Evolutionary conservation across 345 rosid genomes (phyloP), one percentile per base, ranked within the genome.

Genomic region (Hirschfeldia incana): DNA sequence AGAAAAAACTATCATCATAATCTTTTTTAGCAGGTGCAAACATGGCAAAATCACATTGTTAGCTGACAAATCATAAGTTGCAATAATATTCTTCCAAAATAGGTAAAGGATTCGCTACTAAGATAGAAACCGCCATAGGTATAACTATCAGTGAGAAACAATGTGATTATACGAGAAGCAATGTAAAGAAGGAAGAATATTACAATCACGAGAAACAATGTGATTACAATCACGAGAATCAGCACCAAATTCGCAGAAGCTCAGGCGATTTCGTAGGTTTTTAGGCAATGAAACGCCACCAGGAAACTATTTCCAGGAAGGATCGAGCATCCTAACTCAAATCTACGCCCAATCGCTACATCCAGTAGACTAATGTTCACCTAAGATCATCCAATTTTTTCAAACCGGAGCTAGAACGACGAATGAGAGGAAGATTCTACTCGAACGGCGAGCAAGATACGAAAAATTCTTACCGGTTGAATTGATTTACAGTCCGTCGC

Each of bases 371-470:
- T 21, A 39, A 42, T 29, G 28, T 53, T 71, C 46, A 21, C 4
- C 7, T 33, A 33, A 8, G 27, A 78, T 17, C 30, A n/a, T 59
- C 65, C 69, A 61, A 2, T 29, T 29, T 67, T 15, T 44, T 33
- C 15, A 6, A 67, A 51, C 34, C 55, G 30, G 53, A 67, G 69
- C 69, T 5, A 73, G 16, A 73, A 62, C 44, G 57, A 61, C 61
- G 58, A 58, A 33, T 60, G 15, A 58, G 21, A 32, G 62, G 72
- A 61, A 72, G 73, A 72, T 59, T 78, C 68, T 44, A 78, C 73
- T 32, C n/a, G 15, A 58, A 11, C 16, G 62, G 59, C 10, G 69
- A 67, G 57, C 12, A 59, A 36, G 2, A 53, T 63, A 17, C 6
- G 70, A 2, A 4, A 68, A 29, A 16, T 6, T 51, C 75, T 61